Evolutionary conservation across 1,284 basidiomycete species (phyloP), one percentile per base, ranked within the genome.

Genomic region (Microbotryomycetes sp.): DNA sequence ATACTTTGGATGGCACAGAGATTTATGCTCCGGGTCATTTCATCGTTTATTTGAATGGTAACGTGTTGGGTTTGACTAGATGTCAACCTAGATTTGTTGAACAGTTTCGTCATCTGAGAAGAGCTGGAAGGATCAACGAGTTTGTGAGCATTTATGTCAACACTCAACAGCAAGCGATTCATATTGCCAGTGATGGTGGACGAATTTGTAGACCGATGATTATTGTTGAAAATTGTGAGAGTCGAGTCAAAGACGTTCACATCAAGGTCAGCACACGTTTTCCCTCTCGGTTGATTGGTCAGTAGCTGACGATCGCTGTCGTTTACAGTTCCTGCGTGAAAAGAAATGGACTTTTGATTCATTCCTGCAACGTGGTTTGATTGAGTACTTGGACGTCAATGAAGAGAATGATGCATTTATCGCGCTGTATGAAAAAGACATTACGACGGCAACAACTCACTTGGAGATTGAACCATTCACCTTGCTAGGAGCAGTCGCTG

Each of bases 381-480:
- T 99, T 68, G 96, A 99, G 76, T 99, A 99, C 75, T 84, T 98
- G 51, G 96, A 99, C 74, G 94, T 97, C 64, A 99, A 99, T 76
- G 96, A 99, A 77, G 96, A 99, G 78, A 98, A 98, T 75, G 96
- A 99, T 77, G 88, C 92, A 22, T 89, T 88, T 76, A 97, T 98
- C 68, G 93, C 96, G 0, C 81, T 98, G 25, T 96, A 97, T 78
- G 96, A 99, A 77, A 77, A 81, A 52, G 86, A 94, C 74, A 90
- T 98, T 71, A 84, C 85, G 23, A 82, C 74, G 6, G 92, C 91
- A 4, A 76, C 76, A n/a, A 98, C 96, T 0, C 96, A 99, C 78
- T 83, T 98, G 29, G 96, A 99, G 77, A 98, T 99, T 65, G 94
- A 99, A 74, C 96, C 97, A 0, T 98, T 98, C 78, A 98, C 96